A percentile compares a stretch with the other conserved stretches of the same genome.
phyloP scores from a whole-genome alignment of 441 rosid species.

The Theobroma grandiflorum region DNA sequence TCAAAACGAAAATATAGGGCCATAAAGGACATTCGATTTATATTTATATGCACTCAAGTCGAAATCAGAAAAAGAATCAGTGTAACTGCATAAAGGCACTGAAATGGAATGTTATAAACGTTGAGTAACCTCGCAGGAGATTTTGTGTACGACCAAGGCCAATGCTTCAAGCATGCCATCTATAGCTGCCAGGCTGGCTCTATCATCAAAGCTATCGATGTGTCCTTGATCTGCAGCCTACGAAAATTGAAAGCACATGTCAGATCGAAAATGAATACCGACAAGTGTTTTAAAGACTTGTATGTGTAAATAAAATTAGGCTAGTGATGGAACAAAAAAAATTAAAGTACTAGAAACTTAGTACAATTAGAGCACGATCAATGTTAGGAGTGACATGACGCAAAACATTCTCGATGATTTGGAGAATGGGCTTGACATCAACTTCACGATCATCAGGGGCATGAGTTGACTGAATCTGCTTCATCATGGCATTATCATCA shows the following conservation, averaged over 20 bases:
- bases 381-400: constrained; percentile 26
- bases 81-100: background rate
- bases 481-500: constrained; percentile 30
- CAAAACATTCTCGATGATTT: constrained; percentile 38
- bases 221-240: constrained; percentile 29
- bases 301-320: background rate
- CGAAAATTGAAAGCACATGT: background rate
- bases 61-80: background rate
- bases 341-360: too few relatives aligned
- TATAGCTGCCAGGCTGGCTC: background rate
- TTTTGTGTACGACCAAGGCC: constrained; percentile 31
- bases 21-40: too few relatives aligned
- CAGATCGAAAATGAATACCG: background rate
- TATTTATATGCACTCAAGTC: too few relatives aligned
- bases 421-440: constrained; percentile 39
- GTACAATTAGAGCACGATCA: constrained; percentile 31
- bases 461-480: constrained; percentile 40
- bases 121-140: constrained; percentile 41
- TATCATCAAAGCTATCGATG: constrained; percentile 26
- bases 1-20: background rate
- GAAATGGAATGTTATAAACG: background rate
- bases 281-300: background rate
- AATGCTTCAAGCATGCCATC: constrained; percentile 39
- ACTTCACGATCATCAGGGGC: constrained; percentile 35
- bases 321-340: background rate